A percentile compares a stretch with the other conserved stretches of the same genome.
Conservation (phyloP, 441 rosid genomes). For the Gossypium aridum region DNA sequence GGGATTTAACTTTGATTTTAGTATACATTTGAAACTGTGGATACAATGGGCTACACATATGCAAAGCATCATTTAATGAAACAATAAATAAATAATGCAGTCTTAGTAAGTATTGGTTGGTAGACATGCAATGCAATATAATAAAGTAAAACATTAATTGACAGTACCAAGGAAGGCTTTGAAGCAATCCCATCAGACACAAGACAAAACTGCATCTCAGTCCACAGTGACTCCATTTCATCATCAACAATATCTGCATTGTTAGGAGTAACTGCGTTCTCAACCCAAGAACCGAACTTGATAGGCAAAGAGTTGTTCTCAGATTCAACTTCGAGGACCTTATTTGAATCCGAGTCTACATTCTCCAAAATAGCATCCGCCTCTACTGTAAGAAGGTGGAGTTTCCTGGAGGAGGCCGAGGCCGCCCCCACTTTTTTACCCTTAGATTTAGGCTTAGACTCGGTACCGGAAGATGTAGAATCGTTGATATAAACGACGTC, state of each 20-base stretch:
- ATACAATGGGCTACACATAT: neutral
- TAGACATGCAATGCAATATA: neutral
- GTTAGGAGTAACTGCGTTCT: conserved; percentile 14
- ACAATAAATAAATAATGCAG: neutral
- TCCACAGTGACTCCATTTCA: conserved; percentile 35
- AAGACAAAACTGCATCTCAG: conserved; percentile 28
- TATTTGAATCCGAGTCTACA: neutral
- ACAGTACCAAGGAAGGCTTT: conserved; percentile 11
- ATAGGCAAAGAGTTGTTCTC: conserved; percentile 5
- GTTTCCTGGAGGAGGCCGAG: neutral
- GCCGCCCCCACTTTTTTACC: neutral
- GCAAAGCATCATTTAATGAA: neutral
- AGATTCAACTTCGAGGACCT: neutral
- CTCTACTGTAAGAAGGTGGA: conserved; percentile 21
- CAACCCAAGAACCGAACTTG: conserved; percentile 25
- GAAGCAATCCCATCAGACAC: conserved; percentile 14
- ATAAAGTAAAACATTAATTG: neutral
- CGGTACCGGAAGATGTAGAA: neutral
- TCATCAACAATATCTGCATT: conserved; percentile 22
- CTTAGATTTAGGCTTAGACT: neutral
- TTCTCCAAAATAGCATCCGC: conserved; percentile 25
- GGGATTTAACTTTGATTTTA: neutral
- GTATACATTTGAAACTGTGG: no score
- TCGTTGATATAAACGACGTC: neutral
- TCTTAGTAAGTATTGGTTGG: neutral